phyloP scores from a whole-genome alignment of 805 yeast genomes.

The Nakazawaea ambrosiae region DNA sequence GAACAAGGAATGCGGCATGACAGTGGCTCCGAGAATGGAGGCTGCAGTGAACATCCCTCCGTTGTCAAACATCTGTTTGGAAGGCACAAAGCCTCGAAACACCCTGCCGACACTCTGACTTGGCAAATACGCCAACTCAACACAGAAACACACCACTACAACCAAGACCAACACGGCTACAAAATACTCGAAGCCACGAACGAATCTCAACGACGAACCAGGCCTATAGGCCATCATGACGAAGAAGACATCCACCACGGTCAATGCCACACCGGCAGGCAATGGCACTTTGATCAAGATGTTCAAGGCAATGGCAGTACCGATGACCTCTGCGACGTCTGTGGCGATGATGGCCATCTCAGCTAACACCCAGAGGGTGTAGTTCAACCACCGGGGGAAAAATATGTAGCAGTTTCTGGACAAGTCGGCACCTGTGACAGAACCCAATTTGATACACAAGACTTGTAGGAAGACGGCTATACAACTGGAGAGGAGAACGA shows the following conservation, averaged over 20 bases:
- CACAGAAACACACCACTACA: conserved; percentile 37
- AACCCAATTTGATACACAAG: conserved; percentile 37
- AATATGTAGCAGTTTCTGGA: conserved; percentile 35
- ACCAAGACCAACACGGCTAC: conserved; percentile 35
- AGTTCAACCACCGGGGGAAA: conserved; percentile 33
- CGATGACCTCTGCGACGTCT: conserved; percentile 47
- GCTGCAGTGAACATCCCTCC: conserved; percentile 40
- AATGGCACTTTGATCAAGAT: conserved; percentile 36
- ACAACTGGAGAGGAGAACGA: conserved; percentile 34
- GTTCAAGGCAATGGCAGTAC: conserved; percentile 44
- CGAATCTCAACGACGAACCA: conserved; percentile 31
- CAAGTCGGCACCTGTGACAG: conserved; percentile 42
- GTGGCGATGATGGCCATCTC: conserved; percentile 45
- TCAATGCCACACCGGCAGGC: conserved; percentile 41
- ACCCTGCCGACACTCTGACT: conserved; percentile 22
- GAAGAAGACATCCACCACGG: conserved; percentile 37
- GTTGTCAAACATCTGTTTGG: conserved; percentile 32
- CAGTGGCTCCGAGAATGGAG: conserved; percentile 43
- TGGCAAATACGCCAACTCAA: conserved; percentile 33
- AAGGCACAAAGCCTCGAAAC: conserved; percentile 38
- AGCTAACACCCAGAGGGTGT: conserved; percentile 32
- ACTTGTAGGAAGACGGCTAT: conserved; percentile 40
- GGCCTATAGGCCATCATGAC: conserved; percentile 41
- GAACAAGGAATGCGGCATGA: conserved; percentile 44
- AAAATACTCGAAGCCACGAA: conserved; percentile 31